Percentiles rank a stretch among this genome's conserved stretches.
phyloP scores from a whole-genome alignment of 768 basidiomycete species.

The Hygrocybe coccinea region DNA sequence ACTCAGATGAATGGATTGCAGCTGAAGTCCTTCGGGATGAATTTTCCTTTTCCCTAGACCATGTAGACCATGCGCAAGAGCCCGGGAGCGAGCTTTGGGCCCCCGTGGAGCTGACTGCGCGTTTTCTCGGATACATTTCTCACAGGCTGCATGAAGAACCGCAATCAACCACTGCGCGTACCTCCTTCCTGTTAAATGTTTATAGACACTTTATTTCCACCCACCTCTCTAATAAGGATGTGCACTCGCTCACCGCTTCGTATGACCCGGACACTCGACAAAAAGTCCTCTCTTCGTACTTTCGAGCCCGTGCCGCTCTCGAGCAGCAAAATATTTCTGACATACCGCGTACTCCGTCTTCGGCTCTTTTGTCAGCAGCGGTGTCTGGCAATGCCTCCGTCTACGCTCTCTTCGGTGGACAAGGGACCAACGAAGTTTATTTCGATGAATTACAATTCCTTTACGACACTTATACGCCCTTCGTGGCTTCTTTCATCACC shows the following conservation, averaged over 20 bases:
- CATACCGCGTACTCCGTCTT: conserved; percentile 56
- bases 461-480: conserved; percentile 87
- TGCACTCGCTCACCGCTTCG: conserved; percentile 74
- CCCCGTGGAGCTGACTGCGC: conserved; percentile 71
- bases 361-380: conserved; percentile 66
- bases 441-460: conserved; percentile 92
- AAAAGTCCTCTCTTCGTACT: conserved; percentile 74
- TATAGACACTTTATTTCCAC: conserved; percentile 73
- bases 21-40: conserved; percentile 91
- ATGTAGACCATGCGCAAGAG: conserved; percentile 48
- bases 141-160: conserved; percentile 54
- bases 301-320: conserved; percentile 64
- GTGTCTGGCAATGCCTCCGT: conserved; percentile 61
- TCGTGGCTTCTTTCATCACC: conserved; percentile 67
- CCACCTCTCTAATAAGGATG: conserved; percentile 67
- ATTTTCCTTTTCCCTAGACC: conserved; percentile 65
- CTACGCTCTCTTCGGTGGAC: conserved; percentile 94
- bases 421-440: conserved; percentile 97
- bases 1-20: conserved; percentile 80
- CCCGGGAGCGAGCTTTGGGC: conserved; percentile 57
- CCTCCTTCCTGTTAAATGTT: conserved; percentile 65
- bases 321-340: conserved; percentile 50
- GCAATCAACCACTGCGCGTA: conserved; percentile 49
- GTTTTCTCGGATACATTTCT: conserved; percentile 76
- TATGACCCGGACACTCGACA: conserved; percentile 75